Evolutionary conservation across 108 stramenopile genomes (phyloP).

Genomic region (Discostella pseudostelligera): DNA sequence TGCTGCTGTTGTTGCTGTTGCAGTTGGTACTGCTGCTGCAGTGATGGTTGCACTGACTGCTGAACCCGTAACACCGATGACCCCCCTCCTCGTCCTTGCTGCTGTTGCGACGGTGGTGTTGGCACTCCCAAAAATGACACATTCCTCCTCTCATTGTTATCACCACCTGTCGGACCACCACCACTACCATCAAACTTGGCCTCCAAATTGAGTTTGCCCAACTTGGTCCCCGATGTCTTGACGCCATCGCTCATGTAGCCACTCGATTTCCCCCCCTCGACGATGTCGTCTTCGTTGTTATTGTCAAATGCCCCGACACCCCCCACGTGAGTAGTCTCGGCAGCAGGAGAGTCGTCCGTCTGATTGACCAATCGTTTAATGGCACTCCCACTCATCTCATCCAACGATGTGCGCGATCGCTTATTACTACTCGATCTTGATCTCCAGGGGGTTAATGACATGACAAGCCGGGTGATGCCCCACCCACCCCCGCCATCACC

Average conservation of each 20-base stretch:
- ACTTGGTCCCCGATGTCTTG: neutral
- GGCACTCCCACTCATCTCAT: slow-evolving; percentile 33
- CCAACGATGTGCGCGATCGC: slow-evolving; percentile 16
- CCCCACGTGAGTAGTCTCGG: neutral
- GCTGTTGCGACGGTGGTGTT: too few relatives aligned
- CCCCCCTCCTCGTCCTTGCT: neutral
- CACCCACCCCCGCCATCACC: slow-evolving; percentile 1
- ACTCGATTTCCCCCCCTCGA: slow-evolving; percentile 3
- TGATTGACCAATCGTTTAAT: slow-evolving; percentile 12
- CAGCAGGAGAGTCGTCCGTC: too few relatives aligned
- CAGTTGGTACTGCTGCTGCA: neutral
- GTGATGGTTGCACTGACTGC: neutral
- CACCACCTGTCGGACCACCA: neutral
- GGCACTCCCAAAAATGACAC: neutral
- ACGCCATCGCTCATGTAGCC: neutral
- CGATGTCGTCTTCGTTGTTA: neutral
- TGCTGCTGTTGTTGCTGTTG: neutral
- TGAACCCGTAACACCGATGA: neutral
- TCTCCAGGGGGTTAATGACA: slow-evolving; percentile 15
- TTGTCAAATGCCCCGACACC: neutral
- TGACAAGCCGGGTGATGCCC: neutral
- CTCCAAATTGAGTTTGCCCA: slow-evolving; percentile 28
- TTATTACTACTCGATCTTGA: slow-evolving; percentile 1
- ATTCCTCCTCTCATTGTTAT: neutral
- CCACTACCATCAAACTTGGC: slow-evolving; percentile 10